Conservation (phyloP, 129 eudicot species). For the Lonicera japonica region DNA sequence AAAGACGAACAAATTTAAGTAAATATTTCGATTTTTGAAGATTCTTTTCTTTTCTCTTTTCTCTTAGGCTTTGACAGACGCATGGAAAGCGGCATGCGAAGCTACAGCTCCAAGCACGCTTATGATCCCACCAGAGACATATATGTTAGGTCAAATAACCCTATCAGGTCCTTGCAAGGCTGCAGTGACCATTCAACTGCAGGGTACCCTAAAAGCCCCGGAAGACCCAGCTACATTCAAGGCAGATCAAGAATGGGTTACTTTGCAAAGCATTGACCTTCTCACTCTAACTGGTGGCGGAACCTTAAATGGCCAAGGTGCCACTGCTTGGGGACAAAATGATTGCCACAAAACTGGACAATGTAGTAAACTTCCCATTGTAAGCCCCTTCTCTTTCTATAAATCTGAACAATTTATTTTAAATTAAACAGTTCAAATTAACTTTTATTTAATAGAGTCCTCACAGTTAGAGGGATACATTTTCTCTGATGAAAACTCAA, state of each 20-base stretch:
- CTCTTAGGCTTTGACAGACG: not conserved
- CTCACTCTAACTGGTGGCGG: conserved; percentile 38
- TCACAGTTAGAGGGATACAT: too few species aligned
- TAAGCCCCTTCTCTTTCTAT: conserved; percentile 2
- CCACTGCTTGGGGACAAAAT: conserved; percentile 28
- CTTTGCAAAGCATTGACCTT: conserved; percentile 6
- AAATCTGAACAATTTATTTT: too few species aligned
- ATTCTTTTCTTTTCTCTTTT: too few species aligned
- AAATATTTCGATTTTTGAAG: too few species aligned
- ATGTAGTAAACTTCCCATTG: conserved; percentile 28
- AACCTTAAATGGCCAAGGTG: conserved; percentile 38
- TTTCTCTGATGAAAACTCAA: too few species aligned
- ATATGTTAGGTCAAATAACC: not conserved
- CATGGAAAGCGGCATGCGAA: conserved; percentile 14
- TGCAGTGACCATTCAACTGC: not conserved
- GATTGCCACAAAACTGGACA: conserved; percentile 18
- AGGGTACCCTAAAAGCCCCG: conserved; percentile 22
- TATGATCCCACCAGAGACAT: conserved; percentile 18
- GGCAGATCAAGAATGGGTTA: conserved; percentile 25
- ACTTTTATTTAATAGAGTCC: too few species aligned
- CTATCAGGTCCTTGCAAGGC: conserved; percentile 25
- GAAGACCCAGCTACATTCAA: not conserved
- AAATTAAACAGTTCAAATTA: too few species aligned
- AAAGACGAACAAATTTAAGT: too few species aligned
- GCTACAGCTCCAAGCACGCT: conserved; percentile 7